phyloP scores from a whole-genome alignment of 768 basidiomycete species.

The Tricholoma saponaceum region DNA sequence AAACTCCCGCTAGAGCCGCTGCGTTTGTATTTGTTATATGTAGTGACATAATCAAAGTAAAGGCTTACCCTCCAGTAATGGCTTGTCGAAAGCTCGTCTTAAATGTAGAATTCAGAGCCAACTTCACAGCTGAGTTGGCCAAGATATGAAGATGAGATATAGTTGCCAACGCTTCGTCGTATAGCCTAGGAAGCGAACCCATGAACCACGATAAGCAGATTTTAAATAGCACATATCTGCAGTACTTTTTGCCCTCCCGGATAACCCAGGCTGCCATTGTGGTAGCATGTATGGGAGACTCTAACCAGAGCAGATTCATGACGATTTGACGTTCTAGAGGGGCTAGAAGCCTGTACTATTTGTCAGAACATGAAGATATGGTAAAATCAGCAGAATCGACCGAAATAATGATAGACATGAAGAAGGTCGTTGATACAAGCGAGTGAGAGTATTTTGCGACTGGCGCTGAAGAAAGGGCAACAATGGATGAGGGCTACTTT shows the following conservation, averaged over 20 bases:
- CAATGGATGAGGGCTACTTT: constrained; percentile 51
- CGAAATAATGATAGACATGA: constrained; percentile 90
- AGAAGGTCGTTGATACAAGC: constrained; percentile 82
- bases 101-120: constrained; percentile 71
- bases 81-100: constrained; percentile 79
- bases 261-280: constrained; percentile 78
- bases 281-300: constrained; percentile 59
- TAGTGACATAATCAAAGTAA: not conserved
- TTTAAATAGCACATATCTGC: constrained; percentile 8
- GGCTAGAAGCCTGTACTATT: constrained; percentile 55
- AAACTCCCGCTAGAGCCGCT: constrained; percentile 82
- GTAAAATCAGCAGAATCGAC: constrained; percentile 30
- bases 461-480: constrained; percentile 80
- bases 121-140: constrained; percentile 52
- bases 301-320: constrained; percentile 88
- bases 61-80: constrained; percentile 77
- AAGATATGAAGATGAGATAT: constrained; percentile 70
- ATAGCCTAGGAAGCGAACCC: constrained; percentile 37
- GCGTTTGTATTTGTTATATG: not conserved
- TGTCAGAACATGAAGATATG: constrained; percentile 16
- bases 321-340: constrained; percentile 81
- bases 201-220: constrained; percentile 9
- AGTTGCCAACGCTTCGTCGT: constrained; percentile 63
- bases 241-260: constrained; percentile 68
- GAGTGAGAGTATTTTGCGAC: constrained; percentile 69